These are phyloP conservation scores for Kalmanozyma brasiliensis DNA, from an alignment of 1,284 basidiomycete genomes.

Conservation along the genomic window DNA sequence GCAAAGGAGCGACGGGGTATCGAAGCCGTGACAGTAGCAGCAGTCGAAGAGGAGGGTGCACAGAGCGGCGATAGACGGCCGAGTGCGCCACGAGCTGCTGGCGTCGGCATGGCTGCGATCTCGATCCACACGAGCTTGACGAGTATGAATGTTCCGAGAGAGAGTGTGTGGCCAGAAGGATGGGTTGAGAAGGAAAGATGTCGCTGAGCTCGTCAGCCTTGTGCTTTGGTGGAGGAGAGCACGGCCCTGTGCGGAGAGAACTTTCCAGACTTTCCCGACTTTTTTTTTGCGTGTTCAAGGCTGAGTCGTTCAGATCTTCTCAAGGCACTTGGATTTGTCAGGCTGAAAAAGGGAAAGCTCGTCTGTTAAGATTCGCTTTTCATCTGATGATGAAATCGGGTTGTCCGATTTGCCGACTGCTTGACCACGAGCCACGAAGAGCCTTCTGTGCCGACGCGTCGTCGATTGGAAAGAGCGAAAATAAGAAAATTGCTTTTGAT, in stretches of 20 bases:
- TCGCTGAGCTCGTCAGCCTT: neutral
- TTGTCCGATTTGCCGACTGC: neutral
- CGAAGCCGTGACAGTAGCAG: constrained; percentile 4
- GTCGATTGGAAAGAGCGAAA: constrained; percentile 1
- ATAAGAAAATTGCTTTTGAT: constrained; percentile 4
- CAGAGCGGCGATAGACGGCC: constrained; percentile 25
- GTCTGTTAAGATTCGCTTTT: no score
- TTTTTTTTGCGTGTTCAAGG: neutral
- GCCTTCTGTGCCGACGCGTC: constrained; percentile 18
- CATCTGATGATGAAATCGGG: no score
- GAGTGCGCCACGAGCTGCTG: constrained; percentile 31
- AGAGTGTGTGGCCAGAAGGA: no score
- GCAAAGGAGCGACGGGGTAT: constrained; percentile 12
- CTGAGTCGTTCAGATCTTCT: constrained; percentile 22
- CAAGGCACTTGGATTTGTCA: constrained; percentile 22
- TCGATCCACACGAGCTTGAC: no score
- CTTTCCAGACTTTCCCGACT: constrained; percentile 23
- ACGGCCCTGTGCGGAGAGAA: constrained; percentile 9
- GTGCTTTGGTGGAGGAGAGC: constrained; percentile 9
- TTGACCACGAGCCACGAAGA: neutral
- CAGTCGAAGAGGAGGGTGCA: constrained; percentile 22
- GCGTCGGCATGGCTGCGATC: constrained; percentile 19
- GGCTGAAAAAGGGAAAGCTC: no score
- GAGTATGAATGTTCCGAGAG: no score
- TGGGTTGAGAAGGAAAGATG: neutral